These are phyloP conservation scores for Ehretia macrophylla DNA, from an alignment of 257 asterid species.

Conservation along the genomic window DNA sequence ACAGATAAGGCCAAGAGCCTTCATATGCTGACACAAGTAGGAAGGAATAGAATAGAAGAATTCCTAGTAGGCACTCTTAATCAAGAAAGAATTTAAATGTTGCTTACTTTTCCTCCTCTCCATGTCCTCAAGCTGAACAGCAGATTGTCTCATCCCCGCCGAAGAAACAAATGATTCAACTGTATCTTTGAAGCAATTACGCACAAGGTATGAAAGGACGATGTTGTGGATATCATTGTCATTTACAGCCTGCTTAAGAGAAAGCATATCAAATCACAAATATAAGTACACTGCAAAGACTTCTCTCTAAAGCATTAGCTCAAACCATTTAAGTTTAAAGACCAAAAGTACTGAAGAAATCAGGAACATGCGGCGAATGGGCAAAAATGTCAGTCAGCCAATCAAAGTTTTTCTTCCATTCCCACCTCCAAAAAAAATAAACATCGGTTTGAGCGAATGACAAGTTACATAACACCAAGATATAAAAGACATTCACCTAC, in stretches of 20 bases:
- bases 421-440: no score
- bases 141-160: slow-evolving; percentile 54
- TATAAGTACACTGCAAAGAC: no score
- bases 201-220: slow-evolving; percentile 78
- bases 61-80: not conserved
- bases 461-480: no score
- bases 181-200: slow-evolving; percentile 79
- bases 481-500: no score
- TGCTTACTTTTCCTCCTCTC: slow-evolving; percentile 79
- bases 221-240: slow-evolving; percentile 67
- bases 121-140: slow-evolving; percentile 58
- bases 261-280: no score
- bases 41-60: no score
- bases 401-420: not conserved
- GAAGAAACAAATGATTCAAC: slow-evolving; percentile 61
- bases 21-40: no score
- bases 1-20: no score
- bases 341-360: no score
- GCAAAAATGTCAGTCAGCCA: not conserved
- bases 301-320: no score
- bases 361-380: not conserved
- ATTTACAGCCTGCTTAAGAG: slow-evolving; percentile 45
- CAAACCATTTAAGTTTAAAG: no score
- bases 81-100: not conserved
- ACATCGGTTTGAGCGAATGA: no score